Percentiles rank a stretch among this genome's conserved stretches.
Evolutionary conservation across 116 monocot genomes (phyloP).

Genomic region (Trichopus zeylanicus): DNA sequence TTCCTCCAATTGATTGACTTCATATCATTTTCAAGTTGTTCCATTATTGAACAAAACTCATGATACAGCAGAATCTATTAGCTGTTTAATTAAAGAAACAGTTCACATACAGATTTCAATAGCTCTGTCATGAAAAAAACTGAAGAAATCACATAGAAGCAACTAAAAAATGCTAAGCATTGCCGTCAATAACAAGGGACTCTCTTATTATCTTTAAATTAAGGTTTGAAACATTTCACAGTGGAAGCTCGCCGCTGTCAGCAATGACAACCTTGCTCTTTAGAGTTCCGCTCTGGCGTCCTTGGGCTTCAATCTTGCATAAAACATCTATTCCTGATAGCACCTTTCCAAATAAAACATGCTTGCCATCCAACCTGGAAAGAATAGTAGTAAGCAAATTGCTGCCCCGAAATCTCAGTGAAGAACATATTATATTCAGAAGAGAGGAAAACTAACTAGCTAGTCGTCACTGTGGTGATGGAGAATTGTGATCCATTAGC

Average conservation of each 20-base stretch:
- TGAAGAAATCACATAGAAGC: no score
- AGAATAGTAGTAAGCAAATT: background rate
- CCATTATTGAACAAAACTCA: no score
- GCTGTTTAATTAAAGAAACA: no score
- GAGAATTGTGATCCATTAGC: constrained; percentile 93
- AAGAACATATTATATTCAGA: background rate
- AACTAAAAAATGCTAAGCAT: no score
- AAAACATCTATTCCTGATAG: constrained; percentile 90
- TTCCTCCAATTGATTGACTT: no score
- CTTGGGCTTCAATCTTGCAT: constrained; percentile 90
- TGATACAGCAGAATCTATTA: no score
- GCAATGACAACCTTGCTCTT: constrained; percentile 80
- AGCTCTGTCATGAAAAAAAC: no score
- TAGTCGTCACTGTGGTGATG: constrained; percentile 86
- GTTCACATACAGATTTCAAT: no score
- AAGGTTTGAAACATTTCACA: no score
- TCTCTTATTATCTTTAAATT: no score
- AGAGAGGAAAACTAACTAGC: constrained; percentile 38
- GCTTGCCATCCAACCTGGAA: constrained; percentile 81
- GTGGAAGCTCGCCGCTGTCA: constrained; percentile 80
- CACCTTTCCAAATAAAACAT: constrained; percentile 93
- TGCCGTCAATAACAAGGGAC: no score
- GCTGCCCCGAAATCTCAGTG: background rate
- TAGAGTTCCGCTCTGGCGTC: constrained; percentile 65
- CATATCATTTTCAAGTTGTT: no score